Conservation (phyloP, 768 basidiomycete species). For the Pisolithus orientalis region DNA sequence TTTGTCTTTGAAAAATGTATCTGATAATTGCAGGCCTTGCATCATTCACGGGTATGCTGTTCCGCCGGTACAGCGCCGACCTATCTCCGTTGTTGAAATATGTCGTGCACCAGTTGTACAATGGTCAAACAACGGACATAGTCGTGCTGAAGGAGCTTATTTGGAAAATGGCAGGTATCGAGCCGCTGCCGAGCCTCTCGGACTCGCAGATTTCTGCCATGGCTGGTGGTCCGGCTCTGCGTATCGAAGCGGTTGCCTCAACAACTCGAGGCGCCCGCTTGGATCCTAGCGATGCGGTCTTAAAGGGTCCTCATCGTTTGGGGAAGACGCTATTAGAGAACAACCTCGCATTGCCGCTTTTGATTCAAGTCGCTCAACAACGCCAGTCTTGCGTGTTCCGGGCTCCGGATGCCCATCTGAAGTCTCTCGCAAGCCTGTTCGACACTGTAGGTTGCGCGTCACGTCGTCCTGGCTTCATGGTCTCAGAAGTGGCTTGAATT, state of each 20-base stretch:
- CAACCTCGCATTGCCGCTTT: conserved; percentile 75
- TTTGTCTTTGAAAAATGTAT: conserved; percentile 4
- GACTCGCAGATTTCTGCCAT: conserved; percentile 86
- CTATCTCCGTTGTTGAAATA: conserved; percentile 82
- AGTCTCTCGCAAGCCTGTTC: conserved; percentile 80
- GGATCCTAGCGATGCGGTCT: conserved; percentile 55
- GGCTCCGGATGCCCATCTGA: conserved; percentile 70
- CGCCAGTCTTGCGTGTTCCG: conserved; percentile 79
- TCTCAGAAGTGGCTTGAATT: conserved; percentile 17
- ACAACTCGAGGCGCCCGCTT: conserved; percentile 65
- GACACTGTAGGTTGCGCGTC: conserved; percentile 63
- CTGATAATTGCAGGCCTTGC: conserved; percentile 62
- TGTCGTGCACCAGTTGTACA: conserved; percentile 84
- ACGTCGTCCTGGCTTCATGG: conserved; percentile 10
- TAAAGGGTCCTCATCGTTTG: conserved; percentile 63
- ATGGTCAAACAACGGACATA: conserved; percentile 79
- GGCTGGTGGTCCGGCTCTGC: conserved; percentile 83
- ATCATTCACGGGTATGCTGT: conserved; percentile 89
- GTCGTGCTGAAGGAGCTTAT: conserved; percentile 90
- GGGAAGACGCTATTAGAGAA: conserved; percentile 64
- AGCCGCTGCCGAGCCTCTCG: conserved; percentile 83
- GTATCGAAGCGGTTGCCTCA: conserved; percentile 86
- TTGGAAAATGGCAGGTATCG: conserved; percentile 92
- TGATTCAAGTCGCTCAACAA: conserved; percentile 89
- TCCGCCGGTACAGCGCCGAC: conserved; percentile 79